Evolutionary conservation across 106 monocot species (phyloP), one percentile per base, ranked within the genome.

Genomic region (Posidonia australis): DNA sequence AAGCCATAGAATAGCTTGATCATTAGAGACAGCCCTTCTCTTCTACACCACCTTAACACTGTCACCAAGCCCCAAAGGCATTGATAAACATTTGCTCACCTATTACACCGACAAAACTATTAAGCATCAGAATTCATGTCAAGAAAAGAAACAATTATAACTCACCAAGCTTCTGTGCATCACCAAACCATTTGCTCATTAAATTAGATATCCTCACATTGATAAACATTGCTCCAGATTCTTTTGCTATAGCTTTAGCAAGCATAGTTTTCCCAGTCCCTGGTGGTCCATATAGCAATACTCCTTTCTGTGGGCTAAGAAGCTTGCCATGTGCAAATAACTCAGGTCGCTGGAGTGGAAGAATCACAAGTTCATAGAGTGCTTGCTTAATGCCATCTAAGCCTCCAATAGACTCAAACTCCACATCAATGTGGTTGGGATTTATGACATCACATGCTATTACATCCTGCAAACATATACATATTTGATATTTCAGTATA

Each of bases 171-270:
- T 94, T 94, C 66, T 89, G 86, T 30, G 94, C 94, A 77, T 96
- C 94, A 17, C 90, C 94, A 75, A 96, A 90, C 94, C 94, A 96
- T 82, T 96, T 96, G 65, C 94, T 90, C 94, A 96, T 96, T 70
- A 96, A 68, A 80, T 90, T 96, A 3, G 94, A 96, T 51, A 90
- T 45, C 69, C 84, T 86, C 10, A 96, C 84, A 80, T 96, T 96
- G 23, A 96, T 96, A 65, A 96, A 96, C 67, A 84, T 84, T 53
- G 94, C 94, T 41, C 90, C 82, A 53, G 90, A 90, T 31, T 96
- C 94, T 70, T 79, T 90, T 21, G 94, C 94, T 51, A 96, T 86
- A 55, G 90, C 94, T 64, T 96, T 96, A 0, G 94, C 89, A 59
- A 94, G 80, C 94, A 94, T 94, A 29, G 94, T 94, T 75, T 94